Conservation (phyloP, 192 early-diverging fungal genomes). For the Linnemannia hyalina region DNA sequence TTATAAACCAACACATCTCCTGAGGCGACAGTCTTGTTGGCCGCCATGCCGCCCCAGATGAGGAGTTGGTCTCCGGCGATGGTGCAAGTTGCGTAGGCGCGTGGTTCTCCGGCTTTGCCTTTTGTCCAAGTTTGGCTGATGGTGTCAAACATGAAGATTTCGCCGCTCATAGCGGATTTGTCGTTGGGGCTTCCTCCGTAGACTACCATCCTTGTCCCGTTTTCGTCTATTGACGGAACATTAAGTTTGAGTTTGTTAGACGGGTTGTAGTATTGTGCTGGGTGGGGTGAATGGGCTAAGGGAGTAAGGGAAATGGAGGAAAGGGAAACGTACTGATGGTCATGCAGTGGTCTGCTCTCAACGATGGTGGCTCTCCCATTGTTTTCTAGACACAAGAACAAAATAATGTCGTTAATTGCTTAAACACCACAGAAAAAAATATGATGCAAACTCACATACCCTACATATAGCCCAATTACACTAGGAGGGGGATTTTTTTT, state of each 20-base stretch:
- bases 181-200: slow-evolving; percentile 26
- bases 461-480: too few relatives aligned
- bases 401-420: not conserved
- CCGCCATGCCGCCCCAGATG: slow-evolving; percentile 33
- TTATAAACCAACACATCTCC: slow-evolving; percentile 21
- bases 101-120: slow-evolving; percentile 16
- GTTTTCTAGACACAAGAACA: slow-evolving; percentile 14
- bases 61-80: slow-evolving; percentile 36
- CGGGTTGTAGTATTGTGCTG: not conserved
- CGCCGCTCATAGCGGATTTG: not conserved
- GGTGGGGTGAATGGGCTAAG: too few relatives aligned
- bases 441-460: too few relatives aligned
- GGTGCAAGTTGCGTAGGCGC: slow-evolving; percentile 30
- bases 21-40: not conserved
- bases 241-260: not conserved
- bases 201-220: slow-evolving; percentile 24
- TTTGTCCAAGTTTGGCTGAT: slow-evolving; percentile 10
- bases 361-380: slow-evolving; percentile 11
- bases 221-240: slow-evolving; percentile 13
- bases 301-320: not conserved
- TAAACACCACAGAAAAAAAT: not conserved
- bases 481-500: not conserved
- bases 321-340: slow-evolving; percentile 24
- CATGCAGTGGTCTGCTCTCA: slow-evolving; percentile 49
- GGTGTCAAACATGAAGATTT: slow-evolving; percentile 38